Percentiles rank a stretch among this genome's conserved stretches.
Conservation (phyloP, 305 asterid species). For the Ilex paraguariensis region DNA sequence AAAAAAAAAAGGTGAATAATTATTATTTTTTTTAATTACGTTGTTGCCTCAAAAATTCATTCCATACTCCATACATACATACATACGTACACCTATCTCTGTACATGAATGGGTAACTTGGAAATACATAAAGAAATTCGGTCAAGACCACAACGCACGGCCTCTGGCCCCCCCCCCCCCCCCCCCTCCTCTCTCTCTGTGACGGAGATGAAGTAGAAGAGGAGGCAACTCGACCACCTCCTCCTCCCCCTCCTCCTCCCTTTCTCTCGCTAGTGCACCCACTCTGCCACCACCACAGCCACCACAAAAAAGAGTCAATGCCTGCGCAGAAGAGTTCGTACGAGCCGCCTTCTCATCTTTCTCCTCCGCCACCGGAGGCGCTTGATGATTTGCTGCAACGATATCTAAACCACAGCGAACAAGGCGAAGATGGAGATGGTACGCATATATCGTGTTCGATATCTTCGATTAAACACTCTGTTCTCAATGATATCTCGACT, state of each 20-base stretch:
- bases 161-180: no score
- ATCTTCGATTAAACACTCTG: neutral
- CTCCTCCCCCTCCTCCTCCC: slow-evolving; percentile 32
- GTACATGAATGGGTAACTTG: no score
- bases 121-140: no score
- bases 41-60: no score
- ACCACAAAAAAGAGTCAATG: slow-evolving; percentile 44
- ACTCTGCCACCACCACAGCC: slow-evolving; percentile 24
- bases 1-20: no score
- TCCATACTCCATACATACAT: no score
- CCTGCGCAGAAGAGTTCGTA: slow-evolving; percentile 68
- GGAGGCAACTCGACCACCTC: slow-evolving; percentile 24
- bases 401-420: slow-evolving; percentile 45
- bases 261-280: slow-evolving; percentile 43
- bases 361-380: slow-evolving; percentile 41
- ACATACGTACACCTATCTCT: no score
- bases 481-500: no score
- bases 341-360: slow-evolving; percentile 35
- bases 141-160: no score
- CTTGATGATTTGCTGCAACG: slow-evolving; percentile 42
- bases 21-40: no score
- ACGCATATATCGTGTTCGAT: slow-evolving; percentile 10
- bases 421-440: slow-evolving; percentile 37
- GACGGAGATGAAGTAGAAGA: neutral
- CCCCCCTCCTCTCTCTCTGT: no score